Percentiles rank a stretch among this genome's conserved stretches.
phyloP scores from a whole-genome alignment of 306 rosid species.

The cucumber (Cucumis sativus) region Cucumber_9930_V3 NC_026656.2:2943501-2944000 shows the following conservation, averaged over 20 bases:
- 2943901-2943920: background rate
- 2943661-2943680: slow-evolving; percentile 55
- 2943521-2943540: slow-evolving; percentile 35
- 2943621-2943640: slow-evolving; percentile 70
- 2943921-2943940: too few species aligned
- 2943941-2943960: too few species aligned
- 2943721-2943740: slow-evolving; percentile 27
- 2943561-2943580: slow-evolving; percentile 37
- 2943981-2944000: too few species aligned
- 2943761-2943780: slow-evolving; percentile 30
- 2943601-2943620: slow-evolving; percentile 52
- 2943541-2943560: slow-evolving; percentile 46
- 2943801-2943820: slow-evolving; percentile 44
- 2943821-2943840: slow-evolving; percentile 42
- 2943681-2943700: slow-evolving; percentile 31
- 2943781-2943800: slow-evolving; percentile 52
- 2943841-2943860: slow-evolving; percentile 69
- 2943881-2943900: background rate
- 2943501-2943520: slow-evolving; percentile 31
- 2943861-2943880: slow-evolving; percentile 16
- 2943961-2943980: too few species aligned
- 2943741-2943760: slow-evolving; percentile 30
- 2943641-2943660: slow-evolving; percentile 47
- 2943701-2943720: slow-evolving; percentile 31
- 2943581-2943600: slow-evolving; percentile 44